Evolutionary conservation across 306 rosid species (phyloP).

Genomic region (Acacia melanoxylon): DNA sequence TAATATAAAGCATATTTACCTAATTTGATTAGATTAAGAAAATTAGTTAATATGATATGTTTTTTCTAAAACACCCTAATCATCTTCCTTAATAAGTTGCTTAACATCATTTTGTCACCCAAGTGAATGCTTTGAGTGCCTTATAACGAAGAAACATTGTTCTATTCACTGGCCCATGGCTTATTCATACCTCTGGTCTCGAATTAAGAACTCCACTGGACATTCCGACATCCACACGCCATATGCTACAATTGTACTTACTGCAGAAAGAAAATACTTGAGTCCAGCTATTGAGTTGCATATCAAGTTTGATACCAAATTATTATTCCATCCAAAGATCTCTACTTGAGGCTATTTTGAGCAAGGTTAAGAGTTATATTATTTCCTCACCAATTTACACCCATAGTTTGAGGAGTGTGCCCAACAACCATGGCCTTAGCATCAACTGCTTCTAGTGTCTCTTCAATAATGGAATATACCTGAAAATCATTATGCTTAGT

Average conservation of each 20-base stretch:
- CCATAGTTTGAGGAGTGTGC: slow-evolving; percentile 91
- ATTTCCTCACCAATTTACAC: slow-evolving; percentile 76
- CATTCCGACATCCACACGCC: slow-evolving; percentile 99
- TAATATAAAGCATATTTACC: background rate
- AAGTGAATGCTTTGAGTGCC: background rate
- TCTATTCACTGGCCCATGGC: background rate
- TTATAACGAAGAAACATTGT: slow-evolving; percentile 3
- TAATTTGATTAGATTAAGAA: no score
- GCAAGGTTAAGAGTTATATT: background rate
- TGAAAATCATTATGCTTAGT: slow-evolving; percentile 34
- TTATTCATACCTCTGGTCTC: slow-evolving; percentile 78
- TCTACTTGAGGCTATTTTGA: slow-evolving; percentile 4
- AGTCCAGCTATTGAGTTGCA: slow-evolving; percentile 6
- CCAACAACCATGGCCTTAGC: slow-evolving; percentile 98
- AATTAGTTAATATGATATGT: no score
- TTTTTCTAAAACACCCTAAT: no score
- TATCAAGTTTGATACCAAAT: background rate
- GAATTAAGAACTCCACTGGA: slow-evolving; percentile 96
- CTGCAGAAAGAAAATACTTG: slow-evolving; percentile 47
- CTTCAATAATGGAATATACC: slow-evolving; percentile 73
- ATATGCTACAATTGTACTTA: slow-evolving; percentile 86
- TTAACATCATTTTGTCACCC: background rate
- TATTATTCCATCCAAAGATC: background rate
- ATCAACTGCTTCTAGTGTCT: slow-evolving; percentile 80
- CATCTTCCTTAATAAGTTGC: background rate